phyloP scores from a whole-genome alignment of 306 rosid genomes.

The Inga laurina region DNA sequence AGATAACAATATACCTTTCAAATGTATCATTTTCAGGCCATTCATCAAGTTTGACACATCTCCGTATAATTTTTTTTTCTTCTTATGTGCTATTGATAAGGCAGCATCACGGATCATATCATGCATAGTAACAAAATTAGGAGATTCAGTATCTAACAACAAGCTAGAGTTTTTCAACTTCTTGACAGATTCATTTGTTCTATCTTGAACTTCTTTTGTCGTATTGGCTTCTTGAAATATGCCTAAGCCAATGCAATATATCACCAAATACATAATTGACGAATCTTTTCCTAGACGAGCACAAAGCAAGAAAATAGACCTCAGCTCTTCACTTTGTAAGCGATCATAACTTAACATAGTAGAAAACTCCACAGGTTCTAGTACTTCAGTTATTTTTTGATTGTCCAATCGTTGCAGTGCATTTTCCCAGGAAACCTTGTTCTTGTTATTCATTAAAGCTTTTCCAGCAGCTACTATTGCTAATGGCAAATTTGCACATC shows the following conservation, averaged over 20 bases:
- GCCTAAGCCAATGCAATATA: neutral
- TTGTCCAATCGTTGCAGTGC: too few relatives aligned
- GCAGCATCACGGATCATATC: constrained; percentile 11
- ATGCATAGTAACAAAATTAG: constrained; percentile 30
- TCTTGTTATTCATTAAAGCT: too few relatives aligned
- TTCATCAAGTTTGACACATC: neutral
- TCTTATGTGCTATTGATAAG: constrained; percentile 18
- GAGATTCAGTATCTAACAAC: constrained; percentile 5
- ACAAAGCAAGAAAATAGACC: constrained; percentile 29
- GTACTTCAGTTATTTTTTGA: too few relatives aligned
- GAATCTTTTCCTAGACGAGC: neutral
- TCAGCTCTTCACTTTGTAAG: too few relatives aligned
- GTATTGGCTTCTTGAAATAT: constrained; percentile 17
- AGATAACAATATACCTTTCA: neutral
- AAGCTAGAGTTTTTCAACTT: constrained; percentile 18
- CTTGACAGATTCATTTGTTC: neutral
- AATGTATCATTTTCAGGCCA: constrained; percentile 18
- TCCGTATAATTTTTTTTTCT: neutral
- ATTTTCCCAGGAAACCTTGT: too few relatives aligned
- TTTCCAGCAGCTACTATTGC: too few relatives aligned
- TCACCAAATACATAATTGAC: neutral
- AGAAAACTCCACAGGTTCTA: too few relatives aligned
- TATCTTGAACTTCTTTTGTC: neutral
- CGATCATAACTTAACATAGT: too few relatives aligned
- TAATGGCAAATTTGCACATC: too few relatives aligned